Percentiles rank a stretch among this genome's conserved stretches.
These are phyloP conservation scores for Collybia nuda DNA, from an alignment of 768 basidiomycete species.

Conservation along the genomic window DNA sequence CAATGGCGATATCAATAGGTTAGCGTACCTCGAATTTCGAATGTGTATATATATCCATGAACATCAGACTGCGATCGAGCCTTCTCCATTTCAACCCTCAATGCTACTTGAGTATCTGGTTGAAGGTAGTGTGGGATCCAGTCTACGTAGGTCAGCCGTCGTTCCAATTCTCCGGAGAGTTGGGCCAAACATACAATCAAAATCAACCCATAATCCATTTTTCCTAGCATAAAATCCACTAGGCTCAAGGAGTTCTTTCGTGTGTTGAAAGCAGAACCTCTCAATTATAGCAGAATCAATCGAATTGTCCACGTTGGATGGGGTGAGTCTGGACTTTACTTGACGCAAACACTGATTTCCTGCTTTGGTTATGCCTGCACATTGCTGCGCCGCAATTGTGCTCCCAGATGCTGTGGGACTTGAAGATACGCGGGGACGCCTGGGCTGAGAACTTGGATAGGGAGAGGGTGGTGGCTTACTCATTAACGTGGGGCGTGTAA, in stretches of 20 bases:
- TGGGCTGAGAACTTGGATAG: slow-evolving; percentile 8
- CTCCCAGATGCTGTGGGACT: slow-evolving; percentile 16
- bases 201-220: slow-evolving; percentile 52
- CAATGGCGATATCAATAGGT: not conserved
- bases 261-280: slow-evolving; percentile 68
- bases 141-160: slow-evolving; percentile 34
- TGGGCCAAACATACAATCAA: slow-evolving; percentile 25
- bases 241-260: slow-evolving; percentile 48
- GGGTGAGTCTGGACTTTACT: slow-evolving; percentile 43
- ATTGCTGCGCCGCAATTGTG: slow-evolving; percentile 39
- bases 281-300: slow-evolving; percentile 27
- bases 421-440: slow-evolving; percentile 19
- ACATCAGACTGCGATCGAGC: slow-evolving; percentile 55
- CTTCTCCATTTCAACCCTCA: slow-evolving; percentile 47
- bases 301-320: slow-evolving; percentile 24
- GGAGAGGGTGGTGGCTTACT: too few species aligned
- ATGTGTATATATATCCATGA: slow-evolving; percentile 80
- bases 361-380: slow-evolving; percentile 63
- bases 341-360: slow-evolving; percentile 61
- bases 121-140: slow-evolving; percentile 72
- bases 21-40: slow-evolving; percentile 68
- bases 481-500: too few species aligned
- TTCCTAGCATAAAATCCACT: slow-evolving; percentile 59
- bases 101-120: slow-evolving; percentile 55
- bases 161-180: not conserved